Base-by-base conservation (phyloP, 441 rosid genomes). In the Populus hybrid region DNA sequence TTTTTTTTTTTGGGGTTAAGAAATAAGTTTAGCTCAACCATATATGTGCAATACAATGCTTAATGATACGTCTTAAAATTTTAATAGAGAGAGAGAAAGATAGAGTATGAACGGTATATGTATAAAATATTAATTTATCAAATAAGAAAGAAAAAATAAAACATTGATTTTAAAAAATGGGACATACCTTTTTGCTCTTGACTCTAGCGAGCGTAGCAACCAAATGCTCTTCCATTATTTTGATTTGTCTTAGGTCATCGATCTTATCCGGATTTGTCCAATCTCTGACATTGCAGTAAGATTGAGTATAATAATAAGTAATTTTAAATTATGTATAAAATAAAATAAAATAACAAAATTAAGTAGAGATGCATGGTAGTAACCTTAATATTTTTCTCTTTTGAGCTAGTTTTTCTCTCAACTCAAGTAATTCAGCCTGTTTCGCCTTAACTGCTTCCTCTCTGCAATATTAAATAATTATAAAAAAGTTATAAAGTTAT, bases 161-260 rank as follows among this genome's bases (percentile, higher is more conserved):
- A 14, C 7, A 24, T 12, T 23, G 35, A 66, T 66, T 10, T 34
- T n/a, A 65, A 16, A 26, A 23, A 12, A 18, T 11, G 0, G 50
- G 19, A 6, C 19, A 3, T 34, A 69, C 73, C 64, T 71, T 71
- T 7, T 66, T 30, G 8, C 30, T n/a, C 3, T 6, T 42, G 3
- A 66, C 8, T 32, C 65, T 65, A 5, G 14, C 2, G 21, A 77
- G 75, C 24, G 18, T 71, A 11, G 66, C 75, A 30, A 63, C 38
- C 34, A 77, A 75, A 71, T 71, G 67, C 2, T 77, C 80, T 16
- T 77, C 80, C 80, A 77, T 77, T 16, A 77, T n/a, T 65, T 64
- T 64, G 71, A 77, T 71, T 10, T 77, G 70, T 7, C 21, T 40
- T 5, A 72, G 72, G 70, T 66, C 53, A 23, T 71, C 35, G 66